Evolutionary conservation across 1,284 basidiomycete genomes (phyloP), one percentile per base, ranked within the genome.

Genomic region (Cutaneotrichosporon sp.): DNA sequence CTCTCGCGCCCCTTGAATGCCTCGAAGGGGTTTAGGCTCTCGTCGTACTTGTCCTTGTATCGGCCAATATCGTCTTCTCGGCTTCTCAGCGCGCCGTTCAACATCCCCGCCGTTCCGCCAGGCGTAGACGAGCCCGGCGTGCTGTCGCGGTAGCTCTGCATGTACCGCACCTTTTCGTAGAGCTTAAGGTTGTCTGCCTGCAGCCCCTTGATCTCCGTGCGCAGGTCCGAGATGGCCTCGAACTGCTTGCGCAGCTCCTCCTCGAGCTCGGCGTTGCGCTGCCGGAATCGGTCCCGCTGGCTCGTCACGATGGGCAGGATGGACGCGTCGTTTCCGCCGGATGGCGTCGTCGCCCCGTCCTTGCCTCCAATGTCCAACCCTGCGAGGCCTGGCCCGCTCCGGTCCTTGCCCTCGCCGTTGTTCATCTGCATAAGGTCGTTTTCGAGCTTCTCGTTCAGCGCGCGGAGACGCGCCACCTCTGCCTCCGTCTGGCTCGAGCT

Each of bases 21-120:
- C 78, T 97, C 93, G 78, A 98, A 99, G 0, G 96, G 96, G 75
- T 99, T 97, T 87, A 98, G 92, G 56, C 90, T 87, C 78, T 97
- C 92, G 76, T 99, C 95, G 76, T 98, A 98, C 76, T 91, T 86
- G 66, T 89, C 86, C 61, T 90, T 88, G 80, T 98, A 99, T 76
- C 89, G 91, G 71, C 89, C 89, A 78, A 96, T 87, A 68, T 93
- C 92, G 67, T 89, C 90, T 42, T 84, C 74, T 52, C 81, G 77
- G 34, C 65, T 68, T 10, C 70, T 60, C 64, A 75, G 61, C 16
- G 74, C 75, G 16, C 77, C 75, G 49, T 70, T 73, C 63, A 78
- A 69, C 58, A 73, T 66, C 1, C 71, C 69, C 0, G 68, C 68
- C 16, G 56, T 42, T 7, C 50, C 34, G 7, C 59, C 58, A 6